These are phyloP conservation scores for Podospora conica DNA, from an alignment of 495 filamentous ascomycete genomes.

Conservation along the genomic window DNA sequence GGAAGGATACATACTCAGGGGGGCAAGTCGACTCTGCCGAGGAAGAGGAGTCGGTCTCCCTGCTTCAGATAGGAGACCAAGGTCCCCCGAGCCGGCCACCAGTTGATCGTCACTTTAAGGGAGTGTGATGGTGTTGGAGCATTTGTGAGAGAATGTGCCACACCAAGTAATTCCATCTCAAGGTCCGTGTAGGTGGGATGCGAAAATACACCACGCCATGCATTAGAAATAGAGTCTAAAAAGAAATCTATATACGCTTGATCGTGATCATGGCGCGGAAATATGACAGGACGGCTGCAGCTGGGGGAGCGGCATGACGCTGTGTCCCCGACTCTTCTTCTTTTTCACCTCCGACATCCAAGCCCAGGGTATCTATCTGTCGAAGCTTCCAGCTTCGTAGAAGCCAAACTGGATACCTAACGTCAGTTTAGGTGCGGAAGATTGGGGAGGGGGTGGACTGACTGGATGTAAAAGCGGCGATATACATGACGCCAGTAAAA, in stretches of 20 bases:
- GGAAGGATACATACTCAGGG: too few species aligned
- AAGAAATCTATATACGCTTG: conserved; percentile 15
- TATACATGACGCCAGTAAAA: conserved; percentile 34
- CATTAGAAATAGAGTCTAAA: too few species aligned
- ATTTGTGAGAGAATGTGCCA: too few species aligned
- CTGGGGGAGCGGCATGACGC: neutral
- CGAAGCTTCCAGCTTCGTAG: conserved; percentile 41
- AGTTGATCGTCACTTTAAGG: too few species aligned
- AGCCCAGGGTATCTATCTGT: conserved; percentile 28
- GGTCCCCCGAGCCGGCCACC: too few species aligned
- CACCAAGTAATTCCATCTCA: too few species aligned
- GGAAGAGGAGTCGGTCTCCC: too few species aligned
- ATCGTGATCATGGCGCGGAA: conserved; percentile 13
- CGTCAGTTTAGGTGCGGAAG: neutral
- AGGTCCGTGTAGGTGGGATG: too few species aligned
- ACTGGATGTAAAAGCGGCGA: conserved; percentile 35
- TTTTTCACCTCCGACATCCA: conserved; percentile 27
- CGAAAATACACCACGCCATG: too few species aligned
- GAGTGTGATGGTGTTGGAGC: too few species aligned
- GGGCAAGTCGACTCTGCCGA: too few species aligned
- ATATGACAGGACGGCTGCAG: neutral
- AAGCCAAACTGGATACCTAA: conserved; percentile 28
- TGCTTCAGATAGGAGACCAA: too few species aligned
- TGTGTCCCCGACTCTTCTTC: conserved; percentile 18
- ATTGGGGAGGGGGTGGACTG: conserved; percentile 1